These are phyloP conservation scores for Neospora caninum DNA, from an alignment of 169 alveolate species.

Conservation along the genomic window DNA sequence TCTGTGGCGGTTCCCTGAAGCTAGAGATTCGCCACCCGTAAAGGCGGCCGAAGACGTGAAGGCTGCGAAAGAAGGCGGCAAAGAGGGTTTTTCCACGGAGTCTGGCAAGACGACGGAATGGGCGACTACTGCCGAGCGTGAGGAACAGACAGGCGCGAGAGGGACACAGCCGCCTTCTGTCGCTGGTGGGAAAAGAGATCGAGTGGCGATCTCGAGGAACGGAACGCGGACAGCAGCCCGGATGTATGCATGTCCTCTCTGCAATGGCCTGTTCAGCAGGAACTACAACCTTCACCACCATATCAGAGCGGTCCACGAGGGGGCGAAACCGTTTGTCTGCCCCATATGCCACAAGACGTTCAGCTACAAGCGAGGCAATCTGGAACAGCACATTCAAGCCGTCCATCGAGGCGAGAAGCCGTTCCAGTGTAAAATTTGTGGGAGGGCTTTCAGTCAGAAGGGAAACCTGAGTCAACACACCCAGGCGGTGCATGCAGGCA, in stretches of 20 bases:
- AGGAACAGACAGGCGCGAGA: no score
- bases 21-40: not conserved
- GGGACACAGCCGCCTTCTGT: not conserved
- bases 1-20: not conserved
- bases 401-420: constrained; percentile 6
- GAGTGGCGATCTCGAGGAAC: not conserved
- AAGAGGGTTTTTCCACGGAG: not conserved
- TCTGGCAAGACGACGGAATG: not conserved
- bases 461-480: constrained; percentile 24
- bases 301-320: constrained; percentile 5
- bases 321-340: constrained; percentile 1
- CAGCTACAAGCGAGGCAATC: constrained; percentile 26
- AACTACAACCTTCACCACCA: not conserved
- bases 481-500: constrained; percentile 32
- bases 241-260: not conserved
- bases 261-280: not conserved
- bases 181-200: not conserved
- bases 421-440: constrained; percentile 5
- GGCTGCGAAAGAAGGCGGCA: no score
- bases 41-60: no score
- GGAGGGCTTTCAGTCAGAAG: constrained; percentile 17
- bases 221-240: not conserved
- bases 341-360: not conserved
- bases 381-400: constrained; percentile 31
- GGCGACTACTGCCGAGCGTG: not conserved